Evolutionary conservation across 768 basidiomycete species (phyloP).

Genomic region (Sporobolomyces phaffii): DNA sequence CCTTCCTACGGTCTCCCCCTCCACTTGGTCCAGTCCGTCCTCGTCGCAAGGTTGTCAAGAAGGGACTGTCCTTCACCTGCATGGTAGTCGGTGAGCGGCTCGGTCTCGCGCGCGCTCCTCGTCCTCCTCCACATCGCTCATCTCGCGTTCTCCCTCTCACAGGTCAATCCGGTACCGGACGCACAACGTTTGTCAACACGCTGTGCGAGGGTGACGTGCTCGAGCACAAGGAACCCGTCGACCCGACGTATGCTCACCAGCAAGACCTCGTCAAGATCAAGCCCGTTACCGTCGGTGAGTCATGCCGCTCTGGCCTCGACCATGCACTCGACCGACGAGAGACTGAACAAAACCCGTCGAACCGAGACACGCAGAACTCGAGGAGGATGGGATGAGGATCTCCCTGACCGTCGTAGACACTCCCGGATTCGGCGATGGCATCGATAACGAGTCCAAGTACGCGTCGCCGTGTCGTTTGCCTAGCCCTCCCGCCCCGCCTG

Average conservation of each 20-base stretch:
- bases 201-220: conserved; percentile 84
- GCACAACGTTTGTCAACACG: conserved; percentile 96
- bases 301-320: background rate
- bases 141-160: background rate
- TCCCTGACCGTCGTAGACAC: conserved; percentile 97
- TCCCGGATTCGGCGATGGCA: conserved; percentile 96
- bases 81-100: conserved; percentile 88
- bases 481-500: too few species aligned
- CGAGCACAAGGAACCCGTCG: conserved; percentile 74
- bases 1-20: background rate
- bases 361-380: conserved; percentile 62
- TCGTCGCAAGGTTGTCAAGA: conserved; percentile 71
- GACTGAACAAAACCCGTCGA: too few species aligned
- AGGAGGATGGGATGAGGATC: conserved; percentile 97
- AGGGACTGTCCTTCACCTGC: conserved; percentile 95
- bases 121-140: background rate
- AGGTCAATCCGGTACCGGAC: conserved; percentile 86
- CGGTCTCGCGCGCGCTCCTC: background rate
- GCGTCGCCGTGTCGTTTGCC: conserved; percentile 45
- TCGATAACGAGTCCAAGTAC: conserved; percentile 97
- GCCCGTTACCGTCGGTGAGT: conserved; percentile 79
- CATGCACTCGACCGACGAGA: too few species aligned
- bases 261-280: conserved; percentile 94
- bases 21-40: background rate
- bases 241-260: conserved; percentile 80